Percentiles rank a stretch among this genome's conserved stretches.
phyloP scores from a whole-genome alignment of 2,329 filamentous ascomycete genomes.

The Hymenoscyphus linearis region DNA sequence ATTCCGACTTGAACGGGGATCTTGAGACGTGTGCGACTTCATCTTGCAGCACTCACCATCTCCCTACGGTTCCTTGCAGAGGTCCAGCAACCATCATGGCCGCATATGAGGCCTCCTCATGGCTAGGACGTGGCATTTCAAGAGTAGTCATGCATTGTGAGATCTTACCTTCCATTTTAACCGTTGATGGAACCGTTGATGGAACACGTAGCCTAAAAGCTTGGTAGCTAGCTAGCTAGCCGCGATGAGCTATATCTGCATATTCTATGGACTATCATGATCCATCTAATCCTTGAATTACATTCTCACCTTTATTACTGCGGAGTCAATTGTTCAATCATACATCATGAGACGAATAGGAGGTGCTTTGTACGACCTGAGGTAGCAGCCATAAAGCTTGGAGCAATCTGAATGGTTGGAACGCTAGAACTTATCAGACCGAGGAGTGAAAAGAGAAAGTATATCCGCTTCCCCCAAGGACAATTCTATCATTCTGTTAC shows the following conservation, averaged over 20 bases:
- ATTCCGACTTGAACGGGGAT: slow-evolving; percentile 2
- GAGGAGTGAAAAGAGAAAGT: neutral
- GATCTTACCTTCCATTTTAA: neutral
- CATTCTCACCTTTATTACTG: neutral
- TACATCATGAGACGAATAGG: neutral
- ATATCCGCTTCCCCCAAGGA: too few relatives aligned
- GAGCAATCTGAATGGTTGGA: neutral
- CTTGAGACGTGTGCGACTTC: slow-evolving; percentile 9
- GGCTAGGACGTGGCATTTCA: slow-evolving; percentile 5
- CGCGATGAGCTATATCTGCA: neutral
- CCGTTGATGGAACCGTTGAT: neutral
- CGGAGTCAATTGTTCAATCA: neutral
- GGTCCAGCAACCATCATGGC: slow-evolving; percentile 1
- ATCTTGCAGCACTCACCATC: slow-evolving; percentile 7
- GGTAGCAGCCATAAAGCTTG: neutral
- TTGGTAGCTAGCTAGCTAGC: neutral
- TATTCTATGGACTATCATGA: neutral
- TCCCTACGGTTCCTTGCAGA: slow-evolving; percentile 1
- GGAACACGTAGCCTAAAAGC: neutral
- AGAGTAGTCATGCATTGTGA: neutral
- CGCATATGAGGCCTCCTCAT: slow-evolving; percentile 7
- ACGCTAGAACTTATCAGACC: neutral
- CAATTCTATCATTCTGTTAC: neutral
- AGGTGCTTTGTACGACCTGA: neutral
- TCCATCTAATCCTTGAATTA: neutral